Conservation (phyloP, 805 yeast genomes). For the Metschnikowia baotianmanensis region DNA sequence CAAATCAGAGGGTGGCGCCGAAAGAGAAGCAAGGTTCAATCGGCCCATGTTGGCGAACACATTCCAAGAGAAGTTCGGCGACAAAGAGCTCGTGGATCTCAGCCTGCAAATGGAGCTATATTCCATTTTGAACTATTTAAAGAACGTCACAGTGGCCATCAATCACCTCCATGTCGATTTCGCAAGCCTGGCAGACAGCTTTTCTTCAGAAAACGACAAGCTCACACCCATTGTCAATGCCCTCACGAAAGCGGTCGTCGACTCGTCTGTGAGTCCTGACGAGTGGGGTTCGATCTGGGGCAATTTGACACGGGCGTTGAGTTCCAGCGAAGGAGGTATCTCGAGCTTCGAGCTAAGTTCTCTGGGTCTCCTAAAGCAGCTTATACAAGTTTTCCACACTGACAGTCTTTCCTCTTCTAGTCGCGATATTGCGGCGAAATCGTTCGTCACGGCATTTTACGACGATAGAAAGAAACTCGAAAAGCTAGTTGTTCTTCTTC, state of each 20-base stretch:
- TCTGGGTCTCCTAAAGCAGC: slow-evolving; percentile 56
- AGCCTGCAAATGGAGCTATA: slow-evolving; percentile 1
- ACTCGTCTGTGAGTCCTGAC: slow-evolving; percentile 29
- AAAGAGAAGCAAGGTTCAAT: neutral
- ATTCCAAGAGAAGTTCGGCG: slow-evolving; percentile 25
- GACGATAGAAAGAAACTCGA: slow-evolving; percentile 17
- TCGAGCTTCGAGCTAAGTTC: slow-evolving; percentile 76
- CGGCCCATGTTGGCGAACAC: slow-evolving; percentile 1
- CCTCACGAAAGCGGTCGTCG: neutral
- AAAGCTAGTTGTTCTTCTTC: slow-evolving; percentile 35
- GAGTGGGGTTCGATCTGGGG: slow-evolving; percentile 32
- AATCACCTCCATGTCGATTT: slow-evolving; percentile 5
- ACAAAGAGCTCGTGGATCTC: slow-evolving; percentile 27
- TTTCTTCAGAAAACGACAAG: neutral
- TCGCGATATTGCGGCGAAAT: slow-evolving; percentile 20
- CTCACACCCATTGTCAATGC: slow-evolving; percentile 2
- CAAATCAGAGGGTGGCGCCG: neutral
- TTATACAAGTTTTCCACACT: slow-evolving; percentile 1
- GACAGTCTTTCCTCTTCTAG: neutral
- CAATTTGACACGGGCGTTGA: slow-evolving; percentile 19
- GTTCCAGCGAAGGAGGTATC: slow-evolving; percentile 23
- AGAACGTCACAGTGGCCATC: neutral
- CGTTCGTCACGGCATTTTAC: slow-evolving; percentile 46
- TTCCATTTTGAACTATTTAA: slow-evolving; percentile 1
- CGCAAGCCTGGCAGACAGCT: slow-evolving; percentile 2